Percentiles rank a stretch among this genome's conserved stretches.
These are phyloP conservation scores for Phytophthora ramorum DNA, from an alignment of 352 stramenopile genomes.

Conservation along the genomic window DNA sequence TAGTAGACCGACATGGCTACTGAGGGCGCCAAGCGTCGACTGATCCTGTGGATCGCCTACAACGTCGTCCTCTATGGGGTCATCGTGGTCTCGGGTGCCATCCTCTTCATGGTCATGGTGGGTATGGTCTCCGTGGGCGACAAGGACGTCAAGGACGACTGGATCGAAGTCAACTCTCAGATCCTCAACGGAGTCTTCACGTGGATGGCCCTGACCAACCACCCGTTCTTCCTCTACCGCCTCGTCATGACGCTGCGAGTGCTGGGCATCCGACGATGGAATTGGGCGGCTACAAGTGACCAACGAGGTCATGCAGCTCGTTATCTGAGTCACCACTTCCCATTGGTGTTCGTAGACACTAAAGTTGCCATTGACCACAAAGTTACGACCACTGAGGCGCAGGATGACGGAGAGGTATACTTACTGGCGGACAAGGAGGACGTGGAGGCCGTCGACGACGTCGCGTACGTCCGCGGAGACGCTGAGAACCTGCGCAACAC, in stretches of 20 bases:
- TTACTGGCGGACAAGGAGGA: slow-evolving; percentile 18
- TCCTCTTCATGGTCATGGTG: slow-evolving; percentile 50
- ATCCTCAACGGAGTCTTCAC: slow-evolving; percentile 54
- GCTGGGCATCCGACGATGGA: slow-evolving; percentile 25
- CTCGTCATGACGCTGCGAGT: slow-evolving; percentile 30
- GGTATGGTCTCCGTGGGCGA: slow-evolving; percentile 38
- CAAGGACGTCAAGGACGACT: slow-evolving; percentile 43
- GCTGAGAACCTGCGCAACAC: slow-evolving; percentile 38
- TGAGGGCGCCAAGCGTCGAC: slow-evolving; percentile 7
- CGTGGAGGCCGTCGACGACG: slow-evolving; percentile 24
- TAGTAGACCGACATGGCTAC: not conserved
- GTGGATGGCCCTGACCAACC: slow-evolving; percentile 46
- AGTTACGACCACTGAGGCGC: slow-evolving; percentile 11
- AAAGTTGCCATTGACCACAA: slow-evolving; percentile 15
- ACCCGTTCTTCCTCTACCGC: slow-evolving; percentile 46
- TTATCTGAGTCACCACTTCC: slow-evolving; percentile 36
- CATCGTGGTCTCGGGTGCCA: slow-evolving; percentile 38
- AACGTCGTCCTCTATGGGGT: slow-evolving; percentile 36
- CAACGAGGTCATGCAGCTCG: slow-evolving; percentile 18
- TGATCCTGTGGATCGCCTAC: slow-evolving; percentile 42
- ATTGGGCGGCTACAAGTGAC: slow-evolving; percentile 7
- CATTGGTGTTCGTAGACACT: slow-evolving; percentile 36
- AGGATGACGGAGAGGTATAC: slow-evolving; percentile 24
- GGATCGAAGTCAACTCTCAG: slow-evolving; percentile 52
- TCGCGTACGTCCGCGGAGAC: slow-evolving; percentile 29